Evolutionary conservation across 805 yeast species (phyloP).

Genomic region (Metschnikowia picachoensis): DNA sequence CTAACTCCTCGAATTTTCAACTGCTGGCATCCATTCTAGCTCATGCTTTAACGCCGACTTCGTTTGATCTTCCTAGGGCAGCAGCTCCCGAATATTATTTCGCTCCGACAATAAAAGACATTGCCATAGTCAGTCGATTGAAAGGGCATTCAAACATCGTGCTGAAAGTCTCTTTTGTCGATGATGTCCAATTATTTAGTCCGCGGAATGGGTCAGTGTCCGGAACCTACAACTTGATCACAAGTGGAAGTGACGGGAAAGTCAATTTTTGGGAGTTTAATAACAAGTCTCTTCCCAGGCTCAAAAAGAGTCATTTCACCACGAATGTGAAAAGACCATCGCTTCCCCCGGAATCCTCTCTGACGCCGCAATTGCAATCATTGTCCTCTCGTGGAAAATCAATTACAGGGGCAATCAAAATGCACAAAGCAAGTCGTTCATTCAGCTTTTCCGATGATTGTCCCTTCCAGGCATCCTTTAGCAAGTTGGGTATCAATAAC

Average conservation of each 20-base stretch:
- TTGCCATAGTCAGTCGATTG: slow-evolving; percentile 33
- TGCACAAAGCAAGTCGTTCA: slow-evolving; percentile 10
- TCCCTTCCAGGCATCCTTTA: slow-evolving; percentile 10
- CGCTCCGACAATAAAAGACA: slow-evolving; percentile 38
- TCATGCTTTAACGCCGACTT: slow-evolving; percentile 20
- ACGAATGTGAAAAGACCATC: slow-evolving; percentile 7
- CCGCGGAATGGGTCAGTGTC: background rate
- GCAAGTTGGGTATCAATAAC: slow-evolving; percentile 17
- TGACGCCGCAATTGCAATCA: slow-evolving; percentile 3
- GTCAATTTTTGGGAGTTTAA: slow-evolving; percentile 44
- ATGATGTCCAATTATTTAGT: slow-evolving; percentile 14
- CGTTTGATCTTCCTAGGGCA: slow-evolving; percentile 20
- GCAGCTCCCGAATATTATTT: slow-evolving; percentile 14
- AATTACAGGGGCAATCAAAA: background rate
- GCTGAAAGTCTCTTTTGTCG: slow-evolving; percentile 26
- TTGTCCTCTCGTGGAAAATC: slow-evolving; percentile 4
- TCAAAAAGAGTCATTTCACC: slow-evolving; percentile 22
- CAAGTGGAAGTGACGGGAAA: slow-evolving; percentile 40
- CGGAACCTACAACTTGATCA: slow-evolving; percentile 29
- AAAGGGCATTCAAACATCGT: slow-evolving; percentile 41
- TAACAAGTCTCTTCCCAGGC: slow-evolving; percentile 37
- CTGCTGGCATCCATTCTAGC: slow-evolving; percentile 20
- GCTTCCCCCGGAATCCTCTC: slow-evolving; percentile 1
- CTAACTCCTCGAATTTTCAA: slow-evolving; percentile 16
- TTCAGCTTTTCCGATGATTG: slow-evolving; percentile 12